Conservation (phyloP, 129 eudicot species). For the Flaveria brownii region DNA sequence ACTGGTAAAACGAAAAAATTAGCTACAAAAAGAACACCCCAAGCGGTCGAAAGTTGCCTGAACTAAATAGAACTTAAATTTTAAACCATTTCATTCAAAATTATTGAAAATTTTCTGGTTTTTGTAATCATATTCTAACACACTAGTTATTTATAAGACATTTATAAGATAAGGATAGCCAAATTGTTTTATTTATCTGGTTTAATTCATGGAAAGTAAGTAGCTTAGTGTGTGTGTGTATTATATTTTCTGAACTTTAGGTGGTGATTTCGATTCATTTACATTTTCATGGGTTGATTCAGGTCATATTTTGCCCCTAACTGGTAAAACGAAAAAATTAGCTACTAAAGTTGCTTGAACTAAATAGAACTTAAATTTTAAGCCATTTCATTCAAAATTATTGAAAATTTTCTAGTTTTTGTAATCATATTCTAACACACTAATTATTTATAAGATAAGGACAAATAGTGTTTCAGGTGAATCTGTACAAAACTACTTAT, state of each 20-base stretch:
- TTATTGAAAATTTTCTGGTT: background rate
- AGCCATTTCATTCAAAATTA: background rate
- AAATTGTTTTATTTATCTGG: slow-evolving; percentile 93
- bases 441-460: background rate
- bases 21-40: background rate
- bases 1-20: background rate
- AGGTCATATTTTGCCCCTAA: background rate
- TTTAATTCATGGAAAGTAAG: slow-evolving; percentile 91
- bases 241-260: background rate
- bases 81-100: background rate
- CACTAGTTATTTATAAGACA: background rate
- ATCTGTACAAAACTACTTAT: background rate
- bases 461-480: background rate
- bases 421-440: background rate
- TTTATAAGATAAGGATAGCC: slow-evolving; percentile 32
- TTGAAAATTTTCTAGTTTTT: background rate
- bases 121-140: background rate
- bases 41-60: background rate
- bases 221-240: background rate
- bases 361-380: background rate
- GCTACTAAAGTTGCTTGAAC: background rate
- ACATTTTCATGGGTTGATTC: background rate
- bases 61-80: background rate
- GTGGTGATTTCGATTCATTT: slow-evolving; percentile 6
- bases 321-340: background rate